phyloP scores from a whole-genome alignment of 176 grass and related monocot genomes.

The Calamus simplicifolius region DNA sequence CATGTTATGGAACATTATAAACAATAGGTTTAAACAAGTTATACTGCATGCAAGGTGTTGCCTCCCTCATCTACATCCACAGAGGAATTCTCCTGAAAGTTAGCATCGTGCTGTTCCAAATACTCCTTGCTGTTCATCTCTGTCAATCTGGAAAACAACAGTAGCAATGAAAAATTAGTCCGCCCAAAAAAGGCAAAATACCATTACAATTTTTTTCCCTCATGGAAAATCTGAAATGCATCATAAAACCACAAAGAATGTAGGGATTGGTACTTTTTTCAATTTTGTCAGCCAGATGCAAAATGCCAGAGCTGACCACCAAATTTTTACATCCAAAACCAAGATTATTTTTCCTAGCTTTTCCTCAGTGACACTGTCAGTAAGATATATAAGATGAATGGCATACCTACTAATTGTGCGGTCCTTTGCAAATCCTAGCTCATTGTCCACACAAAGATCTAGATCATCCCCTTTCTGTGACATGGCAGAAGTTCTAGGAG shows the following conservation, averaged over 20 bases:
- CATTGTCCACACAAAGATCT: slow-evolving; percentile 86
- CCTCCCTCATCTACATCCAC: slow-evolving; percentile 1
- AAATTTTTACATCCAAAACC: neutral
- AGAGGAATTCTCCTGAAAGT: slow-evolving; percentile 23
- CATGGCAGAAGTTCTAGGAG: slow-evolving; percentile 43
- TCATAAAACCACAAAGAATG: neutral
- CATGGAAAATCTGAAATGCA: neutral
- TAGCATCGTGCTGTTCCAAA: slow-evolving; percentile 57
- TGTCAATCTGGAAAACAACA: slow-evolving; percentile 46
- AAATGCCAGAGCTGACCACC: neutral
- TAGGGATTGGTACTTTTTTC: neutral
- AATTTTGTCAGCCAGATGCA: neutral
- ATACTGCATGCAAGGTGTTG: slow-evolving; percentile 28
- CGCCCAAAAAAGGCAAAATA: neutral
- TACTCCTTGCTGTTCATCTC: slow-evolving; percentile 89
- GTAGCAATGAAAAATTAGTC: neutral
- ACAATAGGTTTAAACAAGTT: neutral
- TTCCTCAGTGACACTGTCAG: too few relatives aligned
- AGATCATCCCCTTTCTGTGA: slow-evolving; percentile 49
- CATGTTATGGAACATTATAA: too few relatives aligned
- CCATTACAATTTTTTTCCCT: too few relatives aligned
- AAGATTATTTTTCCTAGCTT: too few relatives aligned
- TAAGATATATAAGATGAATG: too few relatives aligned
- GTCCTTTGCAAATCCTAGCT: slow-evolving; percentile 91
- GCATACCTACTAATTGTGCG: slow-evolving; percentile 83